Evolutionary conservation across 805 yeast genomes (phyloP).

Genomic region (Candida gorgasii): DNA sequence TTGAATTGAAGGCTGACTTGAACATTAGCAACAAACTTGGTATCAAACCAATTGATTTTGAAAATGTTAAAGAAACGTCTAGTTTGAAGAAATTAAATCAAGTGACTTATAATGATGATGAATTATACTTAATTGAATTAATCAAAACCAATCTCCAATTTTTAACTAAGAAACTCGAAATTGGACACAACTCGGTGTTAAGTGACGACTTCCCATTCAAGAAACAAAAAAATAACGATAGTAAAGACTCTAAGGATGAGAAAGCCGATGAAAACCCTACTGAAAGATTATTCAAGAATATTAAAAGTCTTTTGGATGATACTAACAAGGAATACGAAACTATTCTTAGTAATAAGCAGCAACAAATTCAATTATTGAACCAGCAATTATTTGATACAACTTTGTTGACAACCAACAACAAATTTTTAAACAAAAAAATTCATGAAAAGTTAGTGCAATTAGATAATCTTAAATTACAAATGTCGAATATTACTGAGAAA

Average conservation of each 20-base stretch:
- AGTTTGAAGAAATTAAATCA: slow-evolving; percentile 17
- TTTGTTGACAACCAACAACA: slow-evolving; percentile 43
- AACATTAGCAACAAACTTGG: slow-evolving; percentile 81
- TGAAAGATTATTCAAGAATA: slow-evolving; percentile 36
- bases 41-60: slow-evolving; percentile 83
- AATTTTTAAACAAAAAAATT: slow-evolving; percentile 36
- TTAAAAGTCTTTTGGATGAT: slow-evolving; percentile 37
- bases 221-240: slow-evolving; percentile 3
- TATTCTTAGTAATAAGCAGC: slow-evolving; percentile 34
- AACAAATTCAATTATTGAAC: slow-evolving; percentile 37
- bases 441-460: slow-evolving; percentile 35
- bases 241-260: slow-evolving; percentile 6
- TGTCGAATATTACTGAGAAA: slow-evolving; percentile 41
- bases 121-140: slow-evolving; percentile 35
- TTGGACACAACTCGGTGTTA: slow-evolving; percentile 13
- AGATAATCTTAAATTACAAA: slow-evolving; percentile 54
- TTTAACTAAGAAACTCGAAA: slow-evolving; percentile 26
- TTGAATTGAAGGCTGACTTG: slow-evolving; percentile 49
- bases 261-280: slow-evolving; percentile 21
- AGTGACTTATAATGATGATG: slow-evolving; percentile 17
- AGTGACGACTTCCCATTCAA: slow-evolving; percentile 14
- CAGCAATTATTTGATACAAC: slow-evolving; percentile 40
- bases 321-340: slow-evolving; percentile 42
- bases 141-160: slow-evolving; percentile 36
- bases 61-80: slow-evolving; percentile 51